Evolutionary conservation across 2,329 filamentous ascomycete genomes (phyloP).

Genomic region (Diplodia seriata): DNA sequence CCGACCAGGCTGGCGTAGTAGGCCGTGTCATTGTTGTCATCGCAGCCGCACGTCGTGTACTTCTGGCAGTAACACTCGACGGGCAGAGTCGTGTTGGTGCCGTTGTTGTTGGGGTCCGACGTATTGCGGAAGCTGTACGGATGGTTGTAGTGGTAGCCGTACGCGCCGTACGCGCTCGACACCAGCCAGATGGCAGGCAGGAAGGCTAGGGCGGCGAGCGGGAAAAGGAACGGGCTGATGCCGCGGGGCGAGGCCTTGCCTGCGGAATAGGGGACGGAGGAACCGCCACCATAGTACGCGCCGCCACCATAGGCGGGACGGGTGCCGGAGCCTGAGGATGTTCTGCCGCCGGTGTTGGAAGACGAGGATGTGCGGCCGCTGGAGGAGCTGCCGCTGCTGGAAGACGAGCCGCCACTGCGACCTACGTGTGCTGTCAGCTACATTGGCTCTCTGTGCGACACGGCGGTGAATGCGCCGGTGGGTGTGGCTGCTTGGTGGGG

Average conservation of each 20-base stretch:
- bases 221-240: slow-evolving; percentile 61
- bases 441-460: background rate
- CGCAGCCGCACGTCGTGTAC: slow-evolving; percentile 68
- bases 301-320: slow-evolving; percentile 67
- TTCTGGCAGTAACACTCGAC: slow-evolving; percentile 68
- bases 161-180: slow-evolving; percentile 58
- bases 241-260: slow-evolving; percentile 57
- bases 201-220: slow-evolving; percentile 57
- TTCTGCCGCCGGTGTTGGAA: slow-evolving; percentile 50
- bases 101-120: slow-evolving; percentile 53
- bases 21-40: slow-evolving; percentile 65
- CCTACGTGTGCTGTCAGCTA: slow-evolving; percentile 34
- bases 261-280: slow-evolving; percentile 64
- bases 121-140: slow-evolving; percentile 61
- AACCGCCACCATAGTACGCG: slow-evolving; percentile 68
- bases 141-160: slow-evolving; percentile 66
- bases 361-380: slow-evolving; percentile 38
- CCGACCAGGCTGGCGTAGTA: slow-evolving; percentile 67
- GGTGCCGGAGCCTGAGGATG: slow-evolving; percentile 65
- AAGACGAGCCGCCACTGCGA: slow-evolving; percentile 13
- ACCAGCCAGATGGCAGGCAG: slow-evolving; percentile 70
- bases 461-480: background rate
- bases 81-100: slow-evolving; percentile 64
- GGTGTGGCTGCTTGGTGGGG: background rate
- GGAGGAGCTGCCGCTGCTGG: slow-evolving; percentile 33